Percentiles rank a stretch among this genome's conserved stretches.
Conservation (phyloP, 805 yeast species). For the Nakazawaea wickerhamii region DNA sequence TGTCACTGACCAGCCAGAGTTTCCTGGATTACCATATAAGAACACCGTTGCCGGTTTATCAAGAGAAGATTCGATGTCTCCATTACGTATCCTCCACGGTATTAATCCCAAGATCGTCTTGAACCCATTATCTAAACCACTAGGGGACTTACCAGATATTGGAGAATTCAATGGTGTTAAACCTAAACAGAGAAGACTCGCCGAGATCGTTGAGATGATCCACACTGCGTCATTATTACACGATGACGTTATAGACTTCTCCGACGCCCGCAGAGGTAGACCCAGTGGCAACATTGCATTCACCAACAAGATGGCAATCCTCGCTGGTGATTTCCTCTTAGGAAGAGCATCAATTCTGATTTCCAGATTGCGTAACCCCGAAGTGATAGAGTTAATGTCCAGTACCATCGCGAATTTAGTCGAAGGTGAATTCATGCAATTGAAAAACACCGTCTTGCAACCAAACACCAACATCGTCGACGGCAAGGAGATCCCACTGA, state of each 20-base stretch:
- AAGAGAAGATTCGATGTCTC: slow-evolving; percentile 64
- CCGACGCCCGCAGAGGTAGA: slow-evolving; percentile 84
- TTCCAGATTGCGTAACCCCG: slow-evolving; percentile 91
- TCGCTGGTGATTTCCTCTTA: slow-evolving; percentile 92
- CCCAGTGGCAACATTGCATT: slow-evolving; percentile 92
- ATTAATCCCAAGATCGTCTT: slow-evolving; percentile 78
- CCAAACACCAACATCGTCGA: slow-evolving; percentile 37
- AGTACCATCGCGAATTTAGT: slow-evolving; percentile 95
- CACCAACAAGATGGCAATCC: slow-evolving; percentile 94
- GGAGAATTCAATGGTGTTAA: slow-evolving; percentile 68
- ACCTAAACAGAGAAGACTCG: slow-evolving; percentile 91
- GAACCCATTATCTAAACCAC: slow-evolving; percentile 80
- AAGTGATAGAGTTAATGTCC: slow-evolving; percentile 91
- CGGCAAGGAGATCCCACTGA: slow-evolving; percentile 42
- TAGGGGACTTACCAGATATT: slow-evolving; percentile 59
- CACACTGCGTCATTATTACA: slow-evolving; percentile 94
- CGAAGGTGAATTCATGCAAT: slow-evolving; percentile 98
- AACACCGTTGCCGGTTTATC: slow-evolving; percentile 56
- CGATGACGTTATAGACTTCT: slow-evolving; percentile 92
- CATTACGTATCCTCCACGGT: slow-evolving; percentile 80
- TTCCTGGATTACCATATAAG: slow-evolving; percentile 48
- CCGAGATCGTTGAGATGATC: slow-evolving; percentile 97
- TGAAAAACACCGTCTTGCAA: slow-evolving; percentile 81
- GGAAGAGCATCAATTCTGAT: slow-evolving; percentile 97
- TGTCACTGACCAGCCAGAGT: slow-evolving; percentile 61